Evolutionary conservation across 176 grass and related monocot species (phyloP).

Genomic region (Puccinellia tenuiflora): DNA sequence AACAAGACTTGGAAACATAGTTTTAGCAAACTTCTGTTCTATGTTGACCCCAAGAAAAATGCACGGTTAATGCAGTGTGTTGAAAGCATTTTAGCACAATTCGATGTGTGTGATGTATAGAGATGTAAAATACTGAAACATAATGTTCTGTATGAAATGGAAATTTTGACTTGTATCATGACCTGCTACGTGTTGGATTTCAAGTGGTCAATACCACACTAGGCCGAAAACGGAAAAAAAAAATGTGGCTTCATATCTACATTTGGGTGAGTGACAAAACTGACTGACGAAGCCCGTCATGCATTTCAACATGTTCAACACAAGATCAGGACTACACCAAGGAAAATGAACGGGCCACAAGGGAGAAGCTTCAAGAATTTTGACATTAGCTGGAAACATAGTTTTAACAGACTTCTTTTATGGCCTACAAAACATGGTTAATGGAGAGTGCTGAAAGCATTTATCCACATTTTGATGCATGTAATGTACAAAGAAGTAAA

Average conservation of each 20-base stretch:
- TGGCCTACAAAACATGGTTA: neutral
- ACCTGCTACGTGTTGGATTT: too few species aligned
- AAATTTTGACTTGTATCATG: neutral
- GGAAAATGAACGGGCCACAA: neutral
- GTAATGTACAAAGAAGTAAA: neutral
- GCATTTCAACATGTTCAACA: slow-evolving; percentile 21
- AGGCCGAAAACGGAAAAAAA: too few species aligned
- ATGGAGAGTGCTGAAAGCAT: too few species aligned
- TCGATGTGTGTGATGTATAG: neutral
- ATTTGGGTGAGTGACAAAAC: too few species aligned
- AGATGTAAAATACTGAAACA: neutral
- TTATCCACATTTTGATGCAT: neutral
- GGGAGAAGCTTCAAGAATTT: neutral
- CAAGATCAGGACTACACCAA: slow-evolving; percentile 5
- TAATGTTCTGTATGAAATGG: neutral
- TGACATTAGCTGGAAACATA: neutral
- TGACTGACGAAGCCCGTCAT: too few species aligned
- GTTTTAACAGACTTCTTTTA: neutral
- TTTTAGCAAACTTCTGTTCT: neutral
- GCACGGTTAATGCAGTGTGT: neutral
- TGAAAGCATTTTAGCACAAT: neutral
- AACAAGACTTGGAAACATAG: neutral
- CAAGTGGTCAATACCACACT: too few species aligned
- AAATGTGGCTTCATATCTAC: too few species aligned
- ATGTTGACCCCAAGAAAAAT: neutral